phyloP scores from a whole-genome alignment of 1,284 basidiomycete species.

The Hymenochaete sp. region DNA sequence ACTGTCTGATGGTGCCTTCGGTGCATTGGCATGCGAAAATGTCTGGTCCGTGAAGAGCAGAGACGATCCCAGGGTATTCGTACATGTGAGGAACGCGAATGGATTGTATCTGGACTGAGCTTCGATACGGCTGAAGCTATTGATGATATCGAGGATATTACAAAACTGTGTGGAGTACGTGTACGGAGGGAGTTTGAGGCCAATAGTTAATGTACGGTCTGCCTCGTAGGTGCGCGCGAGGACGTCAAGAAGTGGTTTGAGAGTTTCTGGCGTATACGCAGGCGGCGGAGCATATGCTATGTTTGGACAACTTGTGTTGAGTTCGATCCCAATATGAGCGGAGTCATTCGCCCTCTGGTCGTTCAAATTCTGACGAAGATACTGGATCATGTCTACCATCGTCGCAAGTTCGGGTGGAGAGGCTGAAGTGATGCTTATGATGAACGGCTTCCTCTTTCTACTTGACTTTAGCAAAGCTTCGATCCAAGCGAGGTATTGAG shows the following conservation, averaged over 20 bases:
- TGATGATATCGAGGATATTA: conserved; percentile 40
- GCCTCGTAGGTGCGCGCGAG: conserved; percentile 38
- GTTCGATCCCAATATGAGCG: conserved; percentile 53
- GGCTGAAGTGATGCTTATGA: conserved; percentile 66
- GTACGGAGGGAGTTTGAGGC: conserved; percentile 77
- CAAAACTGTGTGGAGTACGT: conserved; percentile 53
- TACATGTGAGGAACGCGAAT: conserved; percentile 62
- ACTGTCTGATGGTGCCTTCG: conserved; percentile 7
- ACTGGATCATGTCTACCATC: conserved; percentile 53
- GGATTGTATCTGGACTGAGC: conserved; percentile 26
- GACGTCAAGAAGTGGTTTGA: conserved; percentile 41
- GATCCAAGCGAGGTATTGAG: conserved; percentile 55
- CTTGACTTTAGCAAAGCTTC: conserved; percentile 36
- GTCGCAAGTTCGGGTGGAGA: conserved; percentile 37
- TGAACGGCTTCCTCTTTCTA: conserved; percentile 49
- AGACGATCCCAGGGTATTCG: conserved; percentile 68
- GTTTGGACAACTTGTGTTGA: conserved; percentile 78
- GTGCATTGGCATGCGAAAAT: conserved; percentile 8
- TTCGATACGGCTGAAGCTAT: conserved; percentile 26
- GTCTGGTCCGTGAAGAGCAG: conserved; percentile 53
- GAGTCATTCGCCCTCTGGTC: conserved; percentile 23
- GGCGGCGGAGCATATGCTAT: conserved; percentile 56
- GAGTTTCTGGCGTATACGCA: conserved; percentile 45
- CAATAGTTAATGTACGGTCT: conserved; percentile 56
- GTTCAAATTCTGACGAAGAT: conserved; percentile 39